A percentile compares a stretch with the other conserved stretches of the same genome.
Conservation (phyloP, 495 filamentous ascomycete genomes). For the Hyaloscypha bicolor region DNA sequence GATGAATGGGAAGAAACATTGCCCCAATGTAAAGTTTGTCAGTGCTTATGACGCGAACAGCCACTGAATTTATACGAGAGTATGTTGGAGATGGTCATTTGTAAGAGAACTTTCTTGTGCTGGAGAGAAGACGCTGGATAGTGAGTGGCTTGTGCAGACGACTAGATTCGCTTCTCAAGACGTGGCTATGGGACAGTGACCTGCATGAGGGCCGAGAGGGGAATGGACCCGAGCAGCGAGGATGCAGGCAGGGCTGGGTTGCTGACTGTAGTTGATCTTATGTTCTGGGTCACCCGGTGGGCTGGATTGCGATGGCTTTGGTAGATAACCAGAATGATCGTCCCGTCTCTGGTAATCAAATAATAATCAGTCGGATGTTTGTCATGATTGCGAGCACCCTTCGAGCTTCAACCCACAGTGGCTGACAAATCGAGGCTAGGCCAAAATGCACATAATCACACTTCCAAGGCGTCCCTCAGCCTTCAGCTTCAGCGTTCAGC, state of each 20-base stretch:
- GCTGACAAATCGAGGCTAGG: neutral
- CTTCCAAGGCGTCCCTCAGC: neutral
- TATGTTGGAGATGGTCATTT: neutral
- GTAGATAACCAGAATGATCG: neutral
- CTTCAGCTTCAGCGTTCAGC: neutral
- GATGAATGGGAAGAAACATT: slow-evolving; percentile 2
- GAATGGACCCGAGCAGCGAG: neutral
- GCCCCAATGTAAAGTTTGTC: slow-evolving; percentile 17
- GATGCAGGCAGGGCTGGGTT: slow-evolving; percentile 3
- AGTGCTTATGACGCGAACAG: slow-evolving; percentile 22
- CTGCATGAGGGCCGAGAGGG: neutral
- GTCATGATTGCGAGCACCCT: neutral
- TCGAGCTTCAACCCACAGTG: neutral
- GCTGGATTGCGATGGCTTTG: neutral
- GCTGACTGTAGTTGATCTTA: slow-evolving; percentile 9
- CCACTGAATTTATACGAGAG: slow-evolving; percentile 3
- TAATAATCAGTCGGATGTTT: slow-evolving; percentile 5
- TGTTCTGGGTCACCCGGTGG: neutral
- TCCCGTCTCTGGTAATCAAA: slow-evolving; percentile 9
- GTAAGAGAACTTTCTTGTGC: slow-evolving; percentile 6
- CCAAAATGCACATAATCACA: neutral
- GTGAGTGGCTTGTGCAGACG: neutral
- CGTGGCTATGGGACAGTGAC: neutral
- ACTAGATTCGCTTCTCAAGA: neutral
- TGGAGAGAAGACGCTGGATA: neutral